These are phyloP conservation scores for Erythrophleum fordii DNA, from an alignment of 306 rosid genomes.

Conservation along the genomic window DNA sequence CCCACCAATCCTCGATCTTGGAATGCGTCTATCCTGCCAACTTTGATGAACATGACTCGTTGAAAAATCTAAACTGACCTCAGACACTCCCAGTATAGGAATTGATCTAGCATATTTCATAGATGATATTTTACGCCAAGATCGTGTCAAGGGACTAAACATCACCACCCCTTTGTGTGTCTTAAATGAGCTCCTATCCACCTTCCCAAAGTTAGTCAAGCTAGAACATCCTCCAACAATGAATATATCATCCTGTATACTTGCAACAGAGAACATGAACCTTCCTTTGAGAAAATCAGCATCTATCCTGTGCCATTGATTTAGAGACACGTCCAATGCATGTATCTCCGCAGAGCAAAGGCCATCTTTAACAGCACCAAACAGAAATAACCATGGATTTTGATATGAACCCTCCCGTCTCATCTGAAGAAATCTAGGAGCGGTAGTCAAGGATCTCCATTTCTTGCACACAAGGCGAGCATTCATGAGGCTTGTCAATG, in stretches of 20 bases:
- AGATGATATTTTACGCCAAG: conserved; percentile 89
- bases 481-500: conserved; percentile 84
- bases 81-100: conserved; percentile 85
- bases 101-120: conserved; percentile 89
- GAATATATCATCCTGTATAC: conserved; percentile 82
- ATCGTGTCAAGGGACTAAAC: conserved; percentile 87
- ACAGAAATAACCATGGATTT: conserved; percentile 90
- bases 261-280: conserved; percentile 88
- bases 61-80: conserved; percentile 74
- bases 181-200: conserved; percentile 93
- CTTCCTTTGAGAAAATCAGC: conserved; percentile 85
- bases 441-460: conserved; percentile 85
- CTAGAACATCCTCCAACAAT: conserved; percentile 97
- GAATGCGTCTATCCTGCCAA: conserved; percentile 81
- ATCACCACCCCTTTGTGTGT: conserved; percentile 88
- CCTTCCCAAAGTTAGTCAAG: conserved; percentile 80
- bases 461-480: conserved; percentile 98
- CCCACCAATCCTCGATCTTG: conserved; percentile 77
- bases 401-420: conserved; percentile 85
- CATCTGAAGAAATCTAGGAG: conserved; percentile 84
- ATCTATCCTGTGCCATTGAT: conserved; percentile 87
- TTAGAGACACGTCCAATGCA: conserved; percentile 77
- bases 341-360: conserved; percentile 94
- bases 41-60: conserved; percentile 63
- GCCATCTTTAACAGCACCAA: conserved; percentile 93